A percentile compares a stretch with the other conserved stretches of the same genome.
Evolutionary conservation across 768 basidiomycete species (phyloP).

Genomic region (Leccinum pellstonianum): DNA sequence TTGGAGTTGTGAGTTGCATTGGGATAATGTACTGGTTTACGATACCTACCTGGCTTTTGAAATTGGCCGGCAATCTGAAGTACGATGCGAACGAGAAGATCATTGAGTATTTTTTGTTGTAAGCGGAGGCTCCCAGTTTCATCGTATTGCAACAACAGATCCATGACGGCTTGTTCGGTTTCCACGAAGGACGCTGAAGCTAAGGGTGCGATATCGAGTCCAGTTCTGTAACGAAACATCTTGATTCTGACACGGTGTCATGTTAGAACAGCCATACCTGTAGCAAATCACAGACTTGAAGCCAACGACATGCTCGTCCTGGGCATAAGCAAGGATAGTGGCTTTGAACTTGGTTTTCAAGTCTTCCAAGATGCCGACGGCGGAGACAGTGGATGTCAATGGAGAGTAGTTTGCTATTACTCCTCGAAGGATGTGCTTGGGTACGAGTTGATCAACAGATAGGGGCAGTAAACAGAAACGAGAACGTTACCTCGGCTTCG

Average conservation of each 20-base stretch:
- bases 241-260: not conserved
- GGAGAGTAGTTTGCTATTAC: constrained; percentile 17
- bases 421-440: constrained; percentile 18
- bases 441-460: constrained; percentile 3
- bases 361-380: constrained; percentile 11
- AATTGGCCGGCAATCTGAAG: constrained; percentile 51
- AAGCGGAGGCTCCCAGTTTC: constrained; percentile 47
- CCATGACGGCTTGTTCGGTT: constrained; percentile 31
- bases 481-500: constrained; percentile 59
- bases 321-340: constrained; percentile 38
- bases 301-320: constrained; percentile 51
- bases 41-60: constrained; percentile 57
- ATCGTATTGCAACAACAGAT: constrained; percentile 36
- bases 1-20: not conserved
- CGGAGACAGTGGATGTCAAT: constrained; percentile 14
- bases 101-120: constrained; percentile 62
- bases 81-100: constrained; percentile 57
- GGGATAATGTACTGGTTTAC: not conserved
- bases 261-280: constrained; percentile 24
- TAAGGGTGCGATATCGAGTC: constrained; percentile 51
- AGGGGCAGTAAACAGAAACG: not conserved
- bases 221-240: constrained; percentile 43
- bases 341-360: constrained; percentile 39
- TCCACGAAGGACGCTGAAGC: constrained; percentile 29
- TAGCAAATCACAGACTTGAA: constrained; percentile 82